These are phyloP conservation scores for Plasmopara viticola DNA, from an alignment of 352 stramenopile genomes.

Conservation along the genomic window DNA sequence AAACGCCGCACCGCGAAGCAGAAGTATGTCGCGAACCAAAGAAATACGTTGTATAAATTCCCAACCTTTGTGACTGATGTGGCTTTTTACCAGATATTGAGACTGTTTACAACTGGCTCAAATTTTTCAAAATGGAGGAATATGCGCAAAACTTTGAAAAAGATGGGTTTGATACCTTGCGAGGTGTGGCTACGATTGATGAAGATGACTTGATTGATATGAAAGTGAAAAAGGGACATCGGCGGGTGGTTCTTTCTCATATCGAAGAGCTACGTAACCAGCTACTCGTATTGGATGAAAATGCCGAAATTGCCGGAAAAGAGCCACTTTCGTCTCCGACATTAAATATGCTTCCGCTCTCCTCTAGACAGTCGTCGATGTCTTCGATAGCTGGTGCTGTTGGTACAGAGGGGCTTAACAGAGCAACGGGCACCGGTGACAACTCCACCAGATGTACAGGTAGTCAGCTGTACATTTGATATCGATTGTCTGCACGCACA, in stretches of 20 bases:
- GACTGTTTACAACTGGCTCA: conserved; percentile 79
- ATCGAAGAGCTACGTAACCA: conserved; percentile 79
- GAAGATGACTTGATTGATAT: conserved; percentile 86
- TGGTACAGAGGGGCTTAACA: conserved; percentile 25
- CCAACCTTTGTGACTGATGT: background rate
- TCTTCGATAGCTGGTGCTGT: conserved; percentile 35
- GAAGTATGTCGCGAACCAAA: conserved; percentile 31
- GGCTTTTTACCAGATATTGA: conserved; percentile 50
- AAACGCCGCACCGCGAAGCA: conserved; percentile 27
- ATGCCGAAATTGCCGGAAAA: conserved; percentile 37
- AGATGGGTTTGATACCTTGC: conserved; percentile 82
- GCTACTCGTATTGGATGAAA: conserved; percentile 60
- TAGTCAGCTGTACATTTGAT: conserved; percentile 19
- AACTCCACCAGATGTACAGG: conserved; percentile 25
- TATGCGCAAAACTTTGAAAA: conserved; percentile 85
- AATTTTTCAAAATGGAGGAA: conserved; percentile 83
- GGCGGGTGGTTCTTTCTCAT: conserved; percentile 75
- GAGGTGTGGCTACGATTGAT: conserved; percentile 79
- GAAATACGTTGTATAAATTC: background rate
- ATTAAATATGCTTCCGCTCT: conserved; percentile 62
- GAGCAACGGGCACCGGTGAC: conserved; percentile 49
- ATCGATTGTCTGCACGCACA: conserved; percentile 1
- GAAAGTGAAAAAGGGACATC: conserved; percentile 85
- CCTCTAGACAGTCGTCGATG: conserved; percentile 46
- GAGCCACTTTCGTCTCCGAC: conserved; percentile 70